Evolutionary conservation across 2,329 filamentous ascomycete genomes (phyloP), one percentile per base, ranked within the genome.

Genomic region (Aphanocladium album): DNA sequence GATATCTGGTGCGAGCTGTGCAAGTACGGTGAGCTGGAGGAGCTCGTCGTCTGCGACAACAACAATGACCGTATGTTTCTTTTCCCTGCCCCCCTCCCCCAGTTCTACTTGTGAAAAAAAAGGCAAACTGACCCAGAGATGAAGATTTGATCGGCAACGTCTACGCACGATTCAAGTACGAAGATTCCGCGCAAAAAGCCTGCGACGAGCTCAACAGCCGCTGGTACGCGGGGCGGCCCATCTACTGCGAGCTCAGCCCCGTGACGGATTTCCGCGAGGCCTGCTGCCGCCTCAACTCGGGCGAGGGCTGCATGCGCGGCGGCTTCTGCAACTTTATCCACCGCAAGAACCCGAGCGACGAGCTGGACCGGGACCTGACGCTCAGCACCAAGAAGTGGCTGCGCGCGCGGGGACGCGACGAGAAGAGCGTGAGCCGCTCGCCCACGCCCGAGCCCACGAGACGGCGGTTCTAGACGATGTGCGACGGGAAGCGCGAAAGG

Each of bases 251-350:
- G 78, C 81, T 99, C 60, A 93, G 88, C 57, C 95, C 95, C 68
- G 95, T 99, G 60, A 99, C 95, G 65, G 95, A 99, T 78, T 99
- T 99, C 77, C 85, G 95, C 73, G 95, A 99, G 80, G 95, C 95
- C 19, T 99, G 95, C 75, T 99, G 95, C 77, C 85, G 95, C 59
- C 82, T 98, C 27, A 99, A 99, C 72, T 90, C 85, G 43, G 95
- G 95, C 64, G 95, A 98, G 76, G 95, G 95, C 49, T 99, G 95
- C 76, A 92, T 96, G 47, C 84, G 95, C 66, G 95, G 93, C 64
- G 95, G 95, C 35, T 98, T 98, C 80, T 99, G 95, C 83, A 99
- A 99, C 76, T 99, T 99, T 76, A 99, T 99, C 66, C 95, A 99
- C 75, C 86, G 95, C 71, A 99, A 99, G 81, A 95, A 98, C 73